A percentile compares a stretch with the other conserved stretches of the same genome.
phyloP scores from a whole-genome alignment of 495 filamentous ascomycete genomes.

The Paragyromitra xinjiangensis region DNA sequence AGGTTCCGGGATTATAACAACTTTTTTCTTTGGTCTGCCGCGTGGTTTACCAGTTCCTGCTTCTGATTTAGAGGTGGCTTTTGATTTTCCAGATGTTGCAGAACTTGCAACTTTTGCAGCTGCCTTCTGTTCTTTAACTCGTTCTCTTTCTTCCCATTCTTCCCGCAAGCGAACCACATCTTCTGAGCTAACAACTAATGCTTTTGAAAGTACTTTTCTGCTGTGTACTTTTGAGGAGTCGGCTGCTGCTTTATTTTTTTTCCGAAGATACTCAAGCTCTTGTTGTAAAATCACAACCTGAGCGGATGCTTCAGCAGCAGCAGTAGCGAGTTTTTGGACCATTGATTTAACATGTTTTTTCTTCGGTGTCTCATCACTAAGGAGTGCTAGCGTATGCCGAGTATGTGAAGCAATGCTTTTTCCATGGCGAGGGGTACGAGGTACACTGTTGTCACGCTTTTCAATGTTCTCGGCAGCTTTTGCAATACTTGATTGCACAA shows the following conservation, averaged over 20 bases:
- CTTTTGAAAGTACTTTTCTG: slow-evolving; percentile 1
- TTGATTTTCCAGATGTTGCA: background rate
- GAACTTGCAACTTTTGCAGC: background rate
- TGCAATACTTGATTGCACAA: background rate
- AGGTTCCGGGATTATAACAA: background rate
- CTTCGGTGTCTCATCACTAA: background rate
- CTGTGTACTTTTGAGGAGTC: background rate
- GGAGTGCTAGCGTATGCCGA: background rate
- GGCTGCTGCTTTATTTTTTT: background rate
- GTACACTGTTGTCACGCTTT: background rate
- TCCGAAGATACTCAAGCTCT: background rate
- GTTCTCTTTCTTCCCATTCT: slow-evolving; percentile 5
- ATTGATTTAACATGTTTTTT: background rate
- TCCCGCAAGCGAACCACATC: slow-evolving; percentile 5
- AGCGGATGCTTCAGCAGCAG: slow-evolving; percentile 4
- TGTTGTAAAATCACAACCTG: slow-evolving; percentile 7
- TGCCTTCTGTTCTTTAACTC: background rate
- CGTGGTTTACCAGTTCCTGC: background rate
- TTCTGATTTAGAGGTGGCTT: background rate
- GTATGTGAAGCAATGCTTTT: background rate
- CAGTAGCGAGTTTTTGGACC: background rate
- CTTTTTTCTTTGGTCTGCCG: background rate
- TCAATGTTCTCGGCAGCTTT: background rate
- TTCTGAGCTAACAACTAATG: background rate
- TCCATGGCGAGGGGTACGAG: background rate